phyloP scores from a whole-genome alignment of 2,329 filamentous ascomycete species.

The Phialophora chinensis region DNA sequence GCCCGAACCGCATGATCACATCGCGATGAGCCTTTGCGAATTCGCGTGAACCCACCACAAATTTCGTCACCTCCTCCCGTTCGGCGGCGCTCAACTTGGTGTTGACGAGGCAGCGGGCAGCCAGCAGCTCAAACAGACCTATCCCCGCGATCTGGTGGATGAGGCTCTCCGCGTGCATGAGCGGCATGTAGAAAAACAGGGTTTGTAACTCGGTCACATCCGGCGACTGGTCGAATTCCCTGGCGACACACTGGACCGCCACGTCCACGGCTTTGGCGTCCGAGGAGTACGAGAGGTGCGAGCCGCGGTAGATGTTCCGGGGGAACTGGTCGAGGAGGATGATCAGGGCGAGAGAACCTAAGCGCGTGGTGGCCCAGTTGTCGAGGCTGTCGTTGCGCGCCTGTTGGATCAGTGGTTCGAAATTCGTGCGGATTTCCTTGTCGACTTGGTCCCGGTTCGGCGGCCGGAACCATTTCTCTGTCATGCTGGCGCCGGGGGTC shows the following conservation, averaged over 20 bases:
- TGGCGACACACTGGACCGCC: conserved; percentile 41
- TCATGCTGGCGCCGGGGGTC: conserved; percentile 19
- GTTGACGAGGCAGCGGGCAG: conserved; percentile 26
- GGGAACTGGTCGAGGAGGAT: conserved; percentile 50
- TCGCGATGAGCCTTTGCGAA: conserved; percentile 37
- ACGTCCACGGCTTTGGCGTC: conserved; percentile 43
- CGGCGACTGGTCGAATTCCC: conserved; percentile 40
- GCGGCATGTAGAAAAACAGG: conserved; percentile 43
- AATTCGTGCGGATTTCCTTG: conserved; percentile 35
- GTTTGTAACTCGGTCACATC: conserved; percentile 37
- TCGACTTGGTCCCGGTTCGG: conserved; percentile 30
- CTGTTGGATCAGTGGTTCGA: conserved; percentile 34
- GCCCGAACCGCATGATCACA: conserved; percentile 38
- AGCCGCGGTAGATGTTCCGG: conserved; percentile 47
- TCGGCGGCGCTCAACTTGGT: conserved; percentile 5
- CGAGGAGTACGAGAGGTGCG: conserved; percentile 43
- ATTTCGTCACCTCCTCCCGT: conserved; percentile 26
- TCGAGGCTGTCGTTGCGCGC: conserved; percentile 39
- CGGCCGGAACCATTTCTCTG: conserved; percentile 36
- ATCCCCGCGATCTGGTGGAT: conserved; percentile 43
- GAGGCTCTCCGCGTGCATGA: conserved; percentile 47
- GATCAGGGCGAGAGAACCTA: conserved; percentile 45
- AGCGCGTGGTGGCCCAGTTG: conserved; percentile 29
- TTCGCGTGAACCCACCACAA: conserved; percentile 34
- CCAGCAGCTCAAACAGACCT: conserved; percentile 38